Evolutionary conservation across 1,139 yeast species (phyloP), one percentile per base, ranked within the genome.

Genomic region (Yarrowia galli): DNA sequence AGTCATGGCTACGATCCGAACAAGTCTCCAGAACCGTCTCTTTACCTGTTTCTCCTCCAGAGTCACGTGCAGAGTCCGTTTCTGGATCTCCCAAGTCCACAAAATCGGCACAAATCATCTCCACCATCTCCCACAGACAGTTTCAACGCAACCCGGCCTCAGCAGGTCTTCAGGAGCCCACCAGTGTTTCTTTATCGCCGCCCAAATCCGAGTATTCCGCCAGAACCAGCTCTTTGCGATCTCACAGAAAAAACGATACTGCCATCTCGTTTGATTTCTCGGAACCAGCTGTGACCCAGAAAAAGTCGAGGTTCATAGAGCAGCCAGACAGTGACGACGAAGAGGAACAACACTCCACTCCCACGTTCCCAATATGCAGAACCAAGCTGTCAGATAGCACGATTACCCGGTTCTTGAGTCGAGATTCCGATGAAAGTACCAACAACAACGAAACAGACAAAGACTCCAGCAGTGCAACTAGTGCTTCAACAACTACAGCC

Each of bases 191-290:
- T 23, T n/a, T 40, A 3, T 54, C 61, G 13, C 61, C 61, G 10
- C 61, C 61, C 38, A 54, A 40, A 23, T 40, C 48, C 0, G 15
- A 12, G 18, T 54, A 40, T 13, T 54, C 61, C 1, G 61, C 43
- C 7, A 45, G 61, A 38, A 36, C 60, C 7, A 20, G 32, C 12
- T 53, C 60, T 16, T 20, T 53, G 22, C n/a, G 43, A 7, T 54
- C 61, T 3, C 61, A 54, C 12, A 9, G 61, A n/a, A 54, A 54
- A 22, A 54, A 54, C 32, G 32, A 28, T 28, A 28, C 32, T 10
- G 9, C 6, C 38, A 54, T 40, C 15, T 54, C 61, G 22, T 54
- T 54, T 54, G 61, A 54, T 18, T 54, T 54, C 18, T 54, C 61
- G 1, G 61, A 54, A 23, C 25, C 46, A 7, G 18, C 61, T 3